Evolutionary conservation across 768 basidiomycete genomes (phyloP), one percentile per base, ranked within the genome.

Genomic region (Pleurotus cornucopiae): DNA sequence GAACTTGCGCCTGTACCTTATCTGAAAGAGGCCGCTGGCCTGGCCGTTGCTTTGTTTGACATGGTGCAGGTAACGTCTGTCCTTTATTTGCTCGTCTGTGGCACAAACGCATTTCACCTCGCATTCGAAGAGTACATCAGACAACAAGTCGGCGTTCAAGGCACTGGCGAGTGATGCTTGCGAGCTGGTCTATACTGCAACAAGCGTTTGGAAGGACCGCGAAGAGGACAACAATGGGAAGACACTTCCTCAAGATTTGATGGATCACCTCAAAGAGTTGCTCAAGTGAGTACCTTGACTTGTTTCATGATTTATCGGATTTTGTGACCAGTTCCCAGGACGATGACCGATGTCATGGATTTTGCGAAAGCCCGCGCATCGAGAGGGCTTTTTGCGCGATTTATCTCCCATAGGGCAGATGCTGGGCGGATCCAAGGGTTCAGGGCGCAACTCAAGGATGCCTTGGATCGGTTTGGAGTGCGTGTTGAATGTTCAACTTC

Each of bases 381-480:
- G 21, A 61, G 60, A 25, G 41, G 56, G 11, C 41, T 49, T 3
- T 6, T 64, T 12, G 49, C 56, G 23, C 62, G 62, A 4, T 51
- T 63, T 11, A 45, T 68, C 1, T 38, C 56, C 23, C 45, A 61
- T 43, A 49, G 57, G 45, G 46, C 60, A 1, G 61, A 67, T 37
- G 49, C 49, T 9, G 45, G 37, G 30, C 61, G 60, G 45, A 62
- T 69, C 18, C 52, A 55, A 38, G 58, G 57, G 38, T 65, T 63
- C 48, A 60, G 66, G 6, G 57, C 30, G 34, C 43, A 38, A 30
- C 34, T 69, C 14, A 60, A 60, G 25, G 60, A 65, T 40, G 62
- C 66, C 18, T 41, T 69, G 46, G 66, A 66, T 47, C 57, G 64
- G 20, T 69, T 69, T 34, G 62, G 64, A 13, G 67, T 64, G 41